Conservation (phyloP, 306 rosid species). For the Dryas alaskensis region DNA sequence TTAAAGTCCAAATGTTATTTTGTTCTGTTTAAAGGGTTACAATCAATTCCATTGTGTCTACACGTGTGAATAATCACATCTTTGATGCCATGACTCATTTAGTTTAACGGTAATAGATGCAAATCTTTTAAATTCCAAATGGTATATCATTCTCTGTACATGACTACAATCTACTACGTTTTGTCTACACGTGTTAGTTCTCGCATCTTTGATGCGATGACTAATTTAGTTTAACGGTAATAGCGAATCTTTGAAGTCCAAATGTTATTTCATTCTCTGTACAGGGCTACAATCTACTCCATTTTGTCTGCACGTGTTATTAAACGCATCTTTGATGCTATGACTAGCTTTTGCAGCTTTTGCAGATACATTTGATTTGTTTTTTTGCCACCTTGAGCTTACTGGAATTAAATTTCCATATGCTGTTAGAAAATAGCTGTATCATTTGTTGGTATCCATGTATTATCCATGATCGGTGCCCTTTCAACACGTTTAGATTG, state of each 20-base stretch:
- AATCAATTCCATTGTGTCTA: neutral
- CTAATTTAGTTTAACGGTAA: neutral
- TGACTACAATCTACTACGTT: no score
- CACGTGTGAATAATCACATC: neutral
- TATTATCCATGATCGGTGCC: neutral
- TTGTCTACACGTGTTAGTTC: no score
- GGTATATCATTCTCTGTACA: no score
- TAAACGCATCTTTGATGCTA: neutral
- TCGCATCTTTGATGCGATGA: no score
- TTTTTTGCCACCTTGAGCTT: constrained; percentile 2
- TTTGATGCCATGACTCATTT: no score
- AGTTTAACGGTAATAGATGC: neutral
- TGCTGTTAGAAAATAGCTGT: neutral
- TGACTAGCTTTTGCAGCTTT: constrained; percentile 6
- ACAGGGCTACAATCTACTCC: neutral
- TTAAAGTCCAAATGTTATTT: neutral
- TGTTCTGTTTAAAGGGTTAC: neutral
- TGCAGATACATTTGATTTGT: neutral
- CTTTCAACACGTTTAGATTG: neutral
- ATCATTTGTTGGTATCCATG: neutral
- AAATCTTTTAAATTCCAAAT: neutral
- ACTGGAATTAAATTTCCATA: constrained; percentile 4
- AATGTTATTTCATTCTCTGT: neutral
- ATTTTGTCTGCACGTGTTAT: neutral
- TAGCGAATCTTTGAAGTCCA: constrained; percentile 2